Base-by-base conservation (phyloP, 495 filamentous ascomycete species). In the Penicillium cataractarum region DNA sequence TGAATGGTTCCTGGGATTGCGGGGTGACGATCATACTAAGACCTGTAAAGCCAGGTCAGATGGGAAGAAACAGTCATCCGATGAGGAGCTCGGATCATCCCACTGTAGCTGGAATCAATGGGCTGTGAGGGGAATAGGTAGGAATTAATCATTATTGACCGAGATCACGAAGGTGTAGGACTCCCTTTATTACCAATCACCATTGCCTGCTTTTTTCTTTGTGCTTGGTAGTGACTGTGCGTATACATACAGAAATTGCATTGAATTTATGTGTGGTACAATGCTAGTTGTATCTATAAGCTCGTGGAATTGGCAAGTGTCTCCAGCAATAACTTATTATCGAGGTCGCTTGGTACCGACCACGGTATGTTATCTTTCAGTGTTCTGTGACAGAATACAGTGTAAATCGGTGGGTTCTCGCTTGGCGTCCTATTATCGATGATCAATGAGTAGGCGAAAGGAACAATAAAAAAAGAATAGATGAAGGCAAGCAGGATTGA, bases 11-110 rank as follows among this genome's bases (percentile, higher is more conserved):
- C 22, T 35, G 40, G 12, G 26, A 13, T 46, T 57, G 55, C 40
- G 40, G 39, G 37, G 37, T 46, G 55, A 57, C n/a, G 40, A 57
- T 57, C 39, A 22, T 46, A 6, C 42, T 27, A n/a, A 3, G 15
- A 32, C 29, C 13, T 21, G 17, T 48, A 48, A 6, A 42, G 35
- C 19, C 22, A 8, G 26, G 55, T 27, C 35, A 35, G 51, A 54
- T 32, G 27, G 29, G 31, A n/a, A 32, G 4, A 32, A n/a, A 31
- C 8, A 54, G 19, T 54, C 51, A 32, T n/a, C 31, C 4, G 51
- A 33, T 15, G 26, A 27, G 15, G 46, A 9, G 46, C 46, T 29
- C 26, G 46, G 46, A 15, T 50, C 24, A 5, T 24, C n/a, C 9
- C 42, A 22, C 42, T 0, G 19, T 2, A 42, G n/a, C 4, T 46